Evolutionary conservation across 495 filamentous ascomycete genomes (phyloP), one percentile per base, ranked within the genome.

Genomic region (Neurospora terricola): DNA sequence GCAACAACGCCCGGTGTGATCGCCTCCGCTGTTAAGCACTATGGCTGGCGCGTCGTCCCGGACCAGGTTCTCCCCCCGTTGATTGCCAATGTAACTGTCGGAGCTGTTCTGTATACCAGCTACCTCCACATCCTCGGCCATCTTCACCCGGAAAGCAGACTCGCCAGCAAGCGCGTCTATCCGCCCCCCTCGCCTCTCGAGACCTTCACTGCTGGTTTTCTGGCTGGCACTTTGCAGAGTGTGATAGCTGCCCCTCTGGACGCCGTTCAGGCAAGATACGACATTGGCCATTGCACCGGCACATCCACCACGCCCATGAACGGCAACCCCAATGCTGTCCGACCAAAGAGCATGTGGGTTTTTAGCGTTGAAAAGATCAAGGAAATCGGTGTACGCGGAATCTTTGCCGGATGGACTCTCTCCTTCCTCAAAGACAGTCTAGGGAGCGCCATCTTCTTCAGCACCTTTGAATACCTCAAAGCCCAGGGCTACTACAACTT

Each of bases 11-110:
- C 93, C 0, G 92, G 91, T 2, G 83, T 97, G 34, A 84, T 97
- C 21, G 84, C 90, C 23, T 92, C 96, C 77, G 94, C 94, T 6
- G 86, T 97, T 40, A 87, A 86, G 71, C 88, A 89, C 71, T 86
- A 96, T 73, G 94, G 94, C 48, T 97, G 94, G 94, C 84, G 87
- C 37, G 93, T 97, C 74, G 89, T 97, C 69, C 94, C 94, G 1
- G 91, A 95, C 74, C 93, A 97, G 82, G 89, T 97, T 27, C 85
- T 97, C 23, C 94, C 94, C 70, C 94, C 94, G 68, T 82, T 97
- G 38, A 80, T 97, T 42, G 94, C 94, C 40, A 97, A 97, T 81
- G 90, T 93, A 21, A 92, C 89, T 4, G 89, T 97, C 72, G 94
- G 94, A 18, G 93, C 92, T 27, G 87, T 97, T 10, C 86, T 97